Base-by-base conservation (phyloP, 2,329 filamentous ascomycete species). In the Didymella pinodella region DNA sequence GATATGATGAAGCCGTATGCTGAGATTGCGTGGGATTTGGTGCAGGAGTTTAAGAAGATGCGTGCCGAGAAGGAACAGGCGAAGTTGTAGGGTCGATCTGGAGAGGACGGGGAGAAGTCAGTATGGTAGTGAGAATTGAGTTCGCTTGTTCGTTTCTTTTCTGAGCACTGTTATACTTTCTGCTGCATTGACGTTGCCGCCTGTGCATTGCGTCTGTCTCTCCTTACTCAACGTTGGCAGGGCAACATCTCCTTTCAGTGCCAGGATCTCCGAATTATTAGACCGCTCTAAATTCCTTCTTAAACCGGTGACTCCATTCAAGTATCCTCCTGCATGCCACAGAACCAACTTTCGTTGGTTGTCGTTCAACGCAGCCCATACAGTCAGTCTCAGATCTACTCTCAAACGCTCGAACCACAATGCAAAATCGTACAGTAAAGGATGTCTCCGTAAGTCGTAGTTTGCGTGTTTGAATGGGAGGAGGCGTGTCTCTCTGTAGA, bases 21-120 rank as follows among this genome's bases (percentile, higher is more conserved):
- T 0, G 84, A 92, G 77, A 83, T 90, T 68, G 91, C 92, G 6
- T 97, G 93, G 92, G 82, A 84, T 57, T 78, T 92, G 67, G 88
- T 93, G 57, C 76, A 84, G 69, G 77, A 81, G 66, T 79, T 83
- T 55, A 82, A 80, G 72, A 74, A 64, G 47, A 63, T 64, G 18
- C 68, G 66, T 29, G 29, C 31, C 0, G 53, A 53, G 40, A 45
- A 64, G 38, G 73, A 67, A 65, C 78, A 71, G 67, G 72, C 76
- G 44, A 77, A 69, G 62, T 65, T 79, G 65, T 79, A 73, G 65
- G 10, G 36, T 10, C 3, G 20, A 1, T n/a, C n/a, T 40, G 36
- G 8, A 4, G 8, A 40, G n/a, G 18, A 40, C 11, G n/a, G 4
- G 36, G 8, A 2, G 18, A 20, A 20, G 18, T 5, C 20, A 10